phyloP scores from a whole-genome alignment of 305 asterid genomes.

The Fraxinus greggii region DNA sequence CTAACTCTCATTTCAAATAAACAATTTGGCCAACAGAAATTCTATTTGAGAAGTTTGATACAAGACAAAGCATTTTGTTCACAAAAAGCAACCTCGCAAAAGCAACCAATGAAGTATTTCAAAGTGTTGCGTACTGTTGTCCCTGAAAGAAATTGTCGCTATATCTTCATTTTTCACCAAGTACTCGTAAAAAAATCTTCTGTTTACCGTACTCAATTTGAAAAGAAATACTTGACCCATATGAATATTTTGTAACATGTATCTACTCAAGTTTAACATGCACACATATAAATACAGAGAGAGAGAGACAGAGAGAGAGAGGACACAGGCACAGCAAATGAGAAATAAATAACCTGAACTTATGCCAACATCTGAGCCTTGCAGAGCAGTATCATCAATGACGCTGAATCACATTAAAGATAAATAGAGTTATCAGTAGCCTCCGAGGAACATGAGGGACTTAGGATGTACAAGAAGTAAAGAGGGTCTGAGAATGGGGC shows the following conservation, averaged over 20 bases:
- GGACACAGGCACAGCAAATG: not conserved
- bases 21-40: not conserved
- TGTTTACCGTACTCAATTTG: not conserved
- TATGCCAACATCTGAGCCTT: constrained; percentile 29
- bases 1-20: not conserved
- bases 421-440: not conserved
- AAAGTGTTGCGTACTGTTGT: not conserved
- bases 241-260: not conserved
- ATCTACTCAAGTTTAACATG: not conserved
- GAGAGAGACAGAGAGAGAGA: not conserved
- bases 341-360: constrained; percentile 51
- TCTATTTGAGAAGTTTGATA: not conserved
- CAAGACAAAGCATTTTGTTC: not conserved
- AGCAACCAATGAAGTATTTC: not conserved
- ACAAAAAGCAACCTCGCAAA: not conserved
- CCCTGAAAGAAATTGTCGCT: not conserved
- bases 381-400: constrained; percentile 56
- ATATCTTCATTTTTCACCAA: not conserved
- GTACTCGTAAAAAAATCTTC: not conserved
- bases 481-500: not conserved
- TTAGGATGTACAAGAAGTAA: not conserved
- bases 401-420: constrained; percentile 57
- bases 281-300: not conserved
- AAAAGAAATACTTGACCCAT: not conserved
- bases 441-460: not conserved